These are phyloP conservation scores for Eragrostis nindensis DNA, from an alignment of 176 grass and related monocot species.

Conservation along the genomic window DNA sequence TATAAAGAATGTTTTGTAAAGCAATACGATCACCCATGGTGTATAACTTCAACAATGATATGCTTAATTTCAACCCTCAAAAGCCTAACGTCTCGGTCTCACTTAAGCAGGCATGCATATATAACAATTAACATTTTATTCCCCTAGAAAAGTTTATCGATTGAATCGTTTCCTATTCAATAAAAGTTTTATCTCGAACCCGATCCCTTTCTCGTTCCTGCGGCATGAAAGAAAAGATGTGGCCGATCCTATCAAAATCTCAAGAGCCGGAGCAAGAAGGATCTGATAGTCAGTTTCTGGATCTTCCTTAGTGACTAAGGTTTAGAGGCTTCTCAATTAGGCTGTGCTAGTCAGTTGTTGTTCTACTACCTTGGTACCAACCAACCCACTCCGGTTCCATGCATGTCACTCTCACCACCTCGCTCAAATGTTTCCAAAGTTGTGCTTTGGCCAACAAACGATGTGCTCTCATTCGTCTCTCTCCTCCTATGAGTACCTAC, in stretches of 20 bases:
- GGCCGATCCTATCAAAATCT: background rate
- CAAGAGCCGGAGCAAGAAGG: background rate
- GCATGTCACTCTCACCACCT: conserved; percentile 35
- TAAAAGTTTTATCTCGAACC: too few species aligned
- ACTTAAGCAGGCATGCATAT: too few species aligned
- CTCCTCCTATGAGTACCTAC: background rate
- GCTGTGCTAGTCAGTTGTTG: background rate
- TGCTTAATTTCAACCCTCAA: too few species aligned
- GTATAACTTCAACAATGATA: too few species aligned
- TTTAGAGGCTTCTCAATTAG: background rate
- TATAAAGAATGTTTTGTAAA: too few species aligned
- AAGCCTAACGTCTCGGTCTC: too few species aligned
- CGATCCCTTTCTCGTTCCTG: background rate
- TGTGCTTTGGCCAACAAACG: conserved; percentile 14
- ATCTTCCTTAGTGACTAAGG: conserved; percentile 50
- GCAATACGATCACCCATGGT: too few species aligned
- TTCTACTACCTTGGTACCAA: background rate
- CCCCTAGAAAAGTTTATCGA: background rate
- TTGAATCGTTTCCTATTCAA: background rate
- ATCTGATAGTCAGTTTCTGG: background rate
- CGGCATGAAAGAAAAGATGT: background rate
- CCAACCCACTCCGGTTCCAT: background rate
- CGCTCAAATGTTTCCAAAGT: conserved; percentile 14
- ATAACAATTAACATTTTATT: too few species aligned
- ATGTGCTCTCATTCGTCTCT: background rate